phyloP scores from a whole-genome alignment of 768 basidiomycete genomes.

The Pisolithus albus region DNA sequence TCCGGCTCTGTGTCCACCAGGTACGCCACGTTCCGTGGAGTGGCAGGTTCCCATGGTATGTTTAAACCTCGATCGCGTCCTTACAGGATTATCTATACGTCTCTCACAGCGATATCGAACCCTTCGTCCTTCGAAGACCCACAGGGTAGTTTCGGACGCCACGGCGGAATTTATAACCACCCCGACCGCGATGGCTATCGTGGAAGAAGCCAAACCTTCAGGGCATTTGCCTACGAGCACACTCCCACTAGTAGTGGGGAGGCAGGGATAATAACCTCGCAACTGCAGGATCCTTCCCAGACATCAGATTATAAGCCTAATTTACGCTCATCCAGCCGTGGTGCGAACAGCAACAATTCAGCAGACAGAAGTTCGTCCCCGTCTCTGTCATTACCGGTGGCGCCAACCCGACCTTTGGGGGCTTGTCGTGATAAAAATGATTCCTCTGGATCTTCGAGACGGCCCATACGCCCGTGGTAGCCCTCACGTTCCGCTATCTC shows the following conservation, averaged over 20 bases:
- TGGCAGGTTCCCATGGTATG: neutral
- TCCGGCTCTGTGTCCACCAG: constrained; percentile 34
- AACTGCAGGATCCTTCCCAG: neutral
- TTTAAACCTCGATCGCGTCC: neutral
- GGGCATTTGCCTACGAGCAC: neutral
- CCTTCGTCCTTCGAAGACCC: neutral
- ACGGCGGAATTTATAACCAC: neutral
- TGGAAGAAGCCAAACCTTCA: neutral
- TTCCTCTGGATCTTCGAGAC: neutral
- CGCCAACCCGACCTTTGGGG: neutral
- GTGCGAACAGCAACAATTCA: neutral
- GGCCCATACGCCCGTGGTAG: neutral
- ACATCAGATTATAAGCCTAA: neutral
- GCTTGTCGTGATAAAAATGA: neutral
- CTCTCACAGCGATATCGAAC: neutral
- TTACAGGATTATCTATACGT: neutral
- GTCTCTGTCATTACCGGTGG: neutral
- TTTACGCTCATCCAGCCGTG: neutral
- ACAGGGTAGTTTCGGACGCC: neutral
- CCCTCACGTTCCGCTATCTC: neutral
- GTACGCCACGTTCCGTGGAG: neutral
- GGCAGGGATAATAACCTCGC: neutral
- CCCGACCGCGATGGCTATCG: neutral
- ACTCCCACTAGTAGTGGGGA: neutral
- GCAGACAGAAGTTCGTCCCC: neutral